Evolutionary conservation across 331 rosid genomes (phyloP), one percentile per base, ranked within the genome.

Genomic region (Quercus tomentella): DNA sequence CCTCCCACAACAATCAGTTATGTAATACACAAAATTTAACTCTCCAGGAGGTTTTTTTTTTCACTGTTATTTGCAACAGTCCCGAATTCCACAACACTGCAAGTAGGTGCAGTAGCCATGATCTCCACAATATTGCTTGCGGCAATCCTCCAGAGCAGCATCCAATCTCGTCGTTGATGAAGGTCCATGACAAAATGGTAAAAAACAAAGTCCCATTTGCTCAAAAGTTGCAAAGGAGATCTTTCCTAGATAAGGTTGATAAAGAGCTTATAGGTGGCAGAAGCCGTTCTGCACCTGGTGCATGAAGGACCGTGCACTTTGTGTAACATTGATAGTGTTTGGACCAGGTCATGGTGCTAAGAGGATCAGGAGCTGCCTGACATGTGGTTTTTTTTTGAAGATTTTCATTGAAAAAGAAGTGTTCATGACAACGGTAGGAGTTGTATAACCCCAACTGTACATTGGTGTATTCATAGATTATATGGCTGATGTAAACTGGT

Each of bases 121-220:
- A 96, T 85, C 99, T 96, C 77, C 99, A 96, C 88, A 90, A 88
- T 91, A 96, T 96, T 75, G 97, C 97, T 70, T 96, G 97, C 97
- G 99, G 89, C 94, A 93, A 23, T 61, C 98, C 98, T 33, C 98
- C 99, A 12, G 93, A 88, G 97, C 97, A 93, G 86, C 99, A 96
- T 71, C 99, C 99, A 21, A 75, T 74, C 58, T 76, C 83, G 14
- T 80, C 92, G 81, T 85, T 96, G 26, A 84, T 83, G 90, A 41
- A 41, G 45, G 93, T 90, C 83, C 93, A 87, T 20, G 89, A 89
- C 55, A 91, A 87, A 76, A 96, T 93, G 98, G 97, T 93, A 18
- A 68, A 78, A 12, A 96, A 96, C 91, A 93, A 82, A 0, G 99
- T 98, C 5, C 93, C 91, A 1, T 96, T 96, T 76, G 97, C 98